phyloP scores from a whole-genome alignment of 768 basidiomycete species.

The Lentinula lateritia region DNA sequence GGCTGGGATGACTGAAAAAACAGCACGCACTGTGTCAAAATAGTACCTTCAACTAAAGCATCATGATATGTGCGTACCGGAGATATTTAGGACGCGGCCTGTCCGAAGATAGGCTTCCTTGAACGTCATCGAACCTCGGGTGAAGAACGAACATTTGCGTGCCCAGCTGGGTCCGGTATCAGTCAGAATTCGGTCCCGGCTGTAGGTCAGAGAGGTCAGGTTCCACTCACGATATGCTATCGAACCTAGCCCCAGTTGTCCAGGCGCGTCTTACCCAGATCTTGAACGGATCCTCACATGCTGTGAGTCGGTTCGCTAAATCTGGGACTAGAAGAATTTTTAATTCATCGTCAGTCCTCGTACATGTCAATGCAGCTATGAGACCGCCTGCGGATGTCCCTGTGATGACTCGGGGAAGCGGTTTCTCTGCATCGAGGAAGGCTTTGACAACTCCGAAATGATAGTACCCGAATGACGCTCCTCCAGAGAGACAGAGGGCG shows the following conservation, averaged over 20 bases:
- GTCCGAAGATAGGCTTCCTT: constrained; percentile 91
- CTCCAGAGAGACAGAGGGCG: constrained; percentile 93
- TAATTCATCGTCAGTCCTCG: constrained; percentile 85
- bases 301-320: constrained; percentile 78
- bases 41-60: no score
- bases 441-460: constrained; percentile 91
- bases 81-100: constrained; percentile 89
- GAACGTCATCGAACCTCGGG: constrained; percentile 91
- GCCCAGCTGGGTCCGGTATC: constrained; percentile 5
- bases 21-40: not conserved
- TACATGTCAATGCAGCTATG: constrained; percentile 71
- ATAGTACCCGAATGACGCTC: constrained; percentile 93
- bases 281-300: constrained; percentile 70
- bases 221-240: constrained; percentile 51
- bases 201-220: no score
- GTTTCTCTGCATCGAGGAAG: constrained; percentile 69
- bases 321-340: constrained; percentile 71
- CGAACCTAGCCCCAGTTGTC: constrained; percentile 93
- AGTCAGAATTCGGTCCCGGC: not conserved
- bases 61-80: constrained; percentile 18
- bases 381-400: constrained; percentile 94
- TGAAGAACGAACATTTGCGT: constrained; percentile 80
- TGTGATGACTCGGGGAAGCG: constrained; percentile 89
- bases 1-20: constrained; percentile 63
- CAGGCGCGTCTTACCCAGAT: constrained; percentile 45